These are phyloP conservation scores for Datisca glomerata DNA, from an alignment of 306 rosid species.

Conservation along the genomic window DNA sequence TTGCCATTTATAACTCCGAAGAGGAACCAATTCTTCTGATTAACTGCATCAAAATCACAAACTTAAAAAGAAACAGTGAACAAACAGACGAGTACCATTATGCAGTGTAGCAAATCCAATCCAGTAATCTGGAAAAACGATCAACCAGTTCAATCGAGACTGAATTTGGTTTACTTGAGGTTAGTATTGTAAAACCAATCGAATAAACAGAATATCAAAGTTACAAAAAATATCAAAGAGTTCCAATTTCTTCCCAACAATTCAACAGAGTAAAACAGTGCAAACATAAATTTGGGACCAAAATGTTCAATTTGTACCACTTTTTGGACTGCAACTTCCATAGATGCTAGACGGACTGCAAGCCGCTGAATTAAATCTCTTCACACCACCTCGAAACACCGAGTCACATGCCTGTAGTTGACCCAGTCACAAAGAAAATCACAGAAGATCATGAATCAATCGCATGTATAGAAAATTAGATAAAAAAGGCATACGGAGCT, in stretches of 20 bases:
- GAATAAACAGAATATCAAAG: no score
- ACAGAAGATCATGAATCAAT: background rate
- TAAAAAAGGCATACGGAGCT: conserved; percentile 14
- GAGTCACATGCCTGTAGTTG: conserved; percentile 30
- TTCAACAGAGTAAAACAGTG: background rate
- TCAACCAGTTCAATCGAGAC: no score
- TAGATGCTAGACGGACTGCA: conserved; percentile 21
- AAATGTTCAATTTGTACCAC: conserved; percentile 24
- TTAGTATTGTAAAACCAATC: no score
- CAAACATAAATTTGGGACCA: background rate
- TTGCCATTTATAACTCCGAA: conserved; percentile 35
- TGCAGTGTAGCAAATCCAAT: background rate
- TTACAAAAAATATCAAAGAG: no score
- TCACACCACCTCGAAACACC: conserved; percentile 25
- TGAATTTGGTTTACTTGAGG: no score
- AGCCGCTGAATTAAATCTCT: conserved; percentile 35
- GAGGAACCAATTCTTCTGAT: conserved; percentile 27
- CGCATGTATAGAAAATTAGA: conserved; percentile 1
- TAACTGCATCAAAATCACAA: no score
- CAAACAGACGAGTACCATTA: background rate
- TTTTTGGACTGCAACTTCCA: conserved; percentile 17
- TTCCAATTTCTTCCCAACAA: no score
- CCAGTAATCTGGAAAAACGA: background rate
- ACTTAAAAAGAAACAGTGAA: conserved; percentile 3
- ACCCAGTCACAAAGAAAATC: background rate